Conservation (phyloP, 1,284 basidiomycete species). For the Cryptococcus depauperatus region DNA sequence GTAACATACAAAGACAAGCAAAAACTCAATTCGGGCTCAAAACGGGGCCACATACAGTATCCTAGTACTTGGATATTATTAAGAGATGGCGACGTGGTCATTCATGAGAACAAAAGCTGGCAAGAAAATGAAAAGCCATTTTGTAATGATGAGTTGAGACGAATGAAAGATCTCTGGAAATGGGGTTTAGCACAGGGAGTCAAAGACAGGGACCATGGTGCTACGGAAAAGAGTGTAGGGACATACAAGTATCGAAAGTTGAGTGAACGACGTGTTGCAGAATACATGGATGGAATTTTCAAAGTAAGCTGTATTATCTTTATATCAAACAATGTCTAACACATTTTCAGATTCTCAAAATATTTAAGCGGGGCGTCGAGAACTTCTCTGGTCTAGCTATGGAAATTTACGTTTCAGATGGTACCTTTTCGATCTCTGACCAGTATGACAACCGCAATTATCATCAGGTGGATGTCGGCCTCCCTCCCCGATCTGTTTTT, state of each 20-base stretch:
- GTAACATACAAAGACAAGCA: slow-evolving; percentile 18
- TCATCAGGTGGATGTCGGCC: slow-evolving; percentile 12
- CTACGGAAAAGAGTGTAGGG: slow-evolving; percentile 2
- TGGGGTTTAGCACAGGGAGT: neutral
- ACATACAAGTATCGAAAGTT: slow-evolving; percentile 5
- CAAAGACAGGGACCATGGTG: neutral
- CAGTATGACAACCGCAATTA: slow-evolving; percentile 21
- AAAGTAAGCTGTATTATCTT: slow-evolving; percentile 18
- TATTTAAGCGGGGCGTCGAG: neutral
- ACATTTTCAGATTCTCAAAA: neutral
- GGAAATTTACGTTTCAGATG: slow-evolving; percentile 36
- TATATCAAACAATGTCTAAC: neutral
- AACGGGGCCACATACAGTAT: slow-evolving; percentile 4
- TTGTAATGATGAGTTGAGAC: slow-evolving; percentile 3
- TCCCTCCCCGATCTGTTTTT: slow-evolving; percentile 16
- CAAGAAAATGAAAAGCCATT: neutral
- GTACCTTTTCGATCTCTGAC: slow-evolving; percentile 15
- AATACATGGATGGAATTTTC: slow-evolving; percentile 19
- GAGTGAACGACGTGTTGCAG: no score
- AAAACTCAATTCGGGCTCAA: slow-evolving; percentile 23
- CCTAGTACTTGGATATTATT: no score
- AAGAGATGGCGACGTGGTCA: no score
- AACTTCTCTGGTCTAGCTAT: slow-evolving; percentile 16
- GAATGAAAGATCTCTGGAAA: slow-evolving; percentile 6
- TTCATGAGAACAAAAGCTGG: no score